phyloP scores from a whole-genome alignment of 148 eudicot genomes.

The Persicaria tinctoria region DNA sequence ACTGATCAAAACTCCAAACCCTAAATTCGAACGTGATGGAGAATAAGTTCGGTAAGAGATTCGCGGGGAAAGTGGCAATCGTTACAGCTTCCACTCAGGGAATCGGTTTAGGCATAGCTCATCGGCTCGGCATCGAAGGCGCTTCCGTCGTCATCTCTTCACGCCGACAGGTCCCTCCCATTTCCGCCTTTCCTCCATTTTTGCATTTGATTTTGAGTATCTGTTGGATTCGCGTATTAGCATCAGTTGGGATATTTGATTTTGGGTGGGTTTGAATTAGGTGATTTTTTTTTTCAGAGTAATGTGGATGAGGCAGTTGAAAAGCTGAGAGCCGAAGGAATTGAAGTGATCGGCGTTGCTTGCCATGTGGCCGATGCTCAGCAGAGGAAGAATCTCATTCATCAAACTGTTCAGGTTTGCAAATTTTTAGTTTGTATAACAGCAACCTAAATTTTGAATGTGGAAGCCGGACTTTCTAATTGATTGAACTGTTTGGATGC shows the following conservation, averaged over 20 bases:
- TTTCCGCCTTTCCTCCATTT: background rate
- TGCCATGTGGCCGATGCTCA: slow-evolving; percentile 86
- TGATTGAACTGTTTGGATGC: background rate
- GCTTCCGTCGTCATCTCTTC: slow-evolving; percentile 86
- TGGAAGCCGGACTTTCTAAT: background rate
- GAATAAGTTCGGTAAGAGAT: slow-evolving; percentile 48
- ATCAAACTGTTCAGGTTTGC: slow-evolving; percentile 56
- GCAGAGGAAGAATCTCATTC: slow-evolving; percentile 71
- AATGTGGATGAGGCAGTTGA: slow-evolving; percentile 91
- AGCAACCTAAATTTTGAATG: background rate
- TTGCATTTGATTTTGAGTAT: slow-evolving; percentile 17
- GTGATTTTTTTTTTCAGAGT: slow-evolving; percentile 25
- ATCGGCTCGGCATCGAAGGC: slow-evolving; percentile 83
- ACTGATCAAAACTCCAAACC: background rate
- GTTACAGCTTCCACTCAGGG: slow-evolving; percentile 96
- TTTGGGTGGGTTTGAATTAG: slow-evolving; percentile 12
- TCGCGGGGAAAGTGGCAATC: slow-evolving; percentile 70
- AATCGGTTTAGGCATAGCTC: slow-evolving; percentile 79
- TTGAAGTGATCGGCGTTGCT: slow-evolving; percentile 76
- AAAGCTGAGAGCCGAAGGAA: slow-evolving; percentile 55
- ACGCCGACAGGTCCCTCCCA: slow-evolving; percentile 56
- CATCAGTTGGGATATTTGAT: background rate
- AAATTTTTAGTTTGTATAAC: background rate
- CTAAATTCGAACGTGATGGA: slow-evolving; percentile 18
- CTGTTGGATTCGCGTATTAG: background rate